phyloP scores from a whole-genome alignment of 1,139 yeast species.

The Yamadazyma blattariae region DNA sequence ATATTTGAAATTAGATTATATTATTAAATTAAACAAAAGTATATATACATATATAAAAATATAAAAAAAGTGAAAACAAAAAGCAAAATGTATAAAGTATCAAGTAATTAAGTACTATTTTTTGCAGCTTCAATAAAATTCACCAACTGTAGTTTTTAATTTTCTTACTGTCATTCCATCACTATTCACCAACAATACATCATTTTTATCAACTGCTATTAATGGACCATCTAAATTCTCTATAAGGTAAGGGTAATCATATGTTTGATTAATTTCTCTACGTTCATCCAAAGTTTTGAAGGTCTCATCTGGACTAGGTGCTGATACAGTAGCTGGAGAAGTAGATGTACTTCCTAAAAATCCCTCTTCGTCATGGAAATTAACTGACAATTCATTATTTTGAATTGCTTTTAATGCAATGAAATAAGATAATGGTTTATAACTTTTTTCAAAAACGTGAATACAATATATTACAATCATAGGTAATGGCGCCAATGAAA shows the following conservation, averaged over 20 bases:
- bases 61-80: too few relatives aligned
- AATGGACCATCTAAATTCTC: slow-evolving; percentile 79
- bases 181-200: slow-evolving; percentile 55
- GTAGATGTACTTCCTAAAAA: slow-evolving; percentile 7
- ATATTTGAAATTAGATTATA: too few relatives aligned
- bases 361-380: slow-evolving; percentile 18
- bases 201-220: slow-evolving; percentile 64
- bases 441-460: slow-evolving; percentile 80
- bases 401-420: slow-evolving; percentile 70
- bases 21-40: slow-evolving; percentile 1
- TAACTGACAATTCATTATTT: slow-evolving; percentile 13
- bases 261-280: slow-evolving; percentile 64
- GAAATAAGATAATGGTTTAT: slow-evolving; percentile 75
- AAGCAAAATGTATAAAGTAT: too few relatives aligned
- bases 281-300: slow-evolving; percentile 60
- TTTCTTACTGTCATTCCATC: slow-evolving; percentile 45
- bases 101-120: too few relatives aligned
- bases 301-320: slow-evolving; percentile 1
- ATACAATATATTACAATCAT: slow-evolving; percentile 61
- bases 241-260: slow-evolving; percentile 72
- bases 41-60: slow-evolving; percentile 1
- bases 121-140: slow-evolving; percentile 6
- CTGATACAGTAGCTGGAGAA: not conserved
- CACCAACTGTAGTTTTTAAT: slow-evolving; percentile 13
- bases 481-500: slow-evolving; percentile 73